Evolutionary conservation across 2,329 filamentous ascomycete species (phyloP), one percentile per base, ranked within the genome.

Genomic region (Verticillium nonalfalfae): DNA sequence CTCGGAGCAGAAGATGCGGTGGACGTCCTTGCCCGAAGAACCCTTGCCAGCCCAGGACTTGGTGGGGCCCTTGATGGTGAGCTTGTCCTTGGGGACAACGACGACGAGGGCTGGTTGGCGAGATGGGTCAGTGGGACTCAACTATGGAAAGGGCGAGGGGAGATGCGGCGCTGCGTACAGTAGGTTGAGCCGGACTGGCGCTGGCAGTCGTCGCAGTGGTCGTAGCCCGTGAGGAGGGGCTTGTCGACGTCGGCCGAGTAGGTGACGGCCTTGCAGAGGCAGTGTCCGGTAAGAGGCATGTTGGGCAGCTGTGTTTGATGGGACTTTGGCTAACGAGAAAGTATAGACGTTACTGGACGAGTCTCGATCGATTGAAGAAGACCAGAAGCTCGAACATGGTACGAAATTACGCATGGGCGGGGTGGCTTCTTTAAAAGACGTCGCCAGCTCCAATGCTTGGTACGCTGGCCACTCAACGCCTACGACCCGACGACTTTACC

Each of bases 171-270:
- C 21, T 57, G 71, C 82, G 65, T 74, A 86, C 84, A 89, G 74
- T 90, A 90, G 62, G 87, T 88, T 18, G 85, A 89, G 66, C 87
- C 87, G 58, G 76, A 83, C 76, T 90, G 87, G 70, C 87, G 85
- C 76, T 90, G 87, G 81, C 87, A 90, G 75, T 89, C 87, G 70
- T 90, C 87, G 69, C 87, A 90, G 79, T 90, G 87, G 71, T 90
- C 88, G 73, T 90, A 89, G 65, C 82, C 87, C 59, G 83, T 84
- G 73, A 83, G 54, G 60, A 83, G 69, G 59, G 81, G 81, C 57
- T 74, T 76, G 33, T 83, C 81, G 62, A 81, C 74, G 72, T 82
- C 79, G 58, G 74, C 78, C 71, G 81, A 81, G 81, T 91, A 93
- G 71, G 87, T 90, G 75, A 89, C 84, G 69, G 84, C 82, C 73